Evolutionary conservation across 495 filamentous ascomycete genomes (phyloP), one percentile per base, ranked within the genome.

Genomic region (Xylona heveae): DNA sequence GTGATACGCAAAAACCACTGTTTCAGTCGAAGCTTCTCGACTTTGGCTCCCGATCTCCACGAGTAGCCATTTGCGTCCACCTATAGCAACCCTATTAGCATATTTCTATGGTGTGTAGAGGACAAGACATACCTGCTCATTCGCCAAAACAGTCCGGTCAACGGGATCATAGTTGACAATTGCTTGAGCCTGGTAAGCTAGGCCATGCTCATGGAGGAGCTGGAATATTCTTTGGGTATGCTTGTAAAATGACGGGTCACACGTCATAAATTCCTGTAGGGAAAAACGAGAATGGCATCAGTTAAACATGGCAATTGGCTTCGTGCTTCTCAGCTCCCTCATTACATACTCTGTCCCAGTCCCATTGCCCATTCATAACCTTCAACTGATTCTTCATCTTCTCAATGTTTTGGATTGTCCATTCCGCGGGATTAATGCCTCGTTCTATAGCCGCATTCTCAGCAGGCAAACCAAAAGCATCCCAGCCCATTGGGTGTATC

Each of bases 381-480:
- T 54, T 51, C 35, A 92, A 49, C 55, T 90, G 82, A 45, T 66
- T 61, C 58, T 83, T 88, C 82, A 92, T 92, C 37, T 57, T 66
- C 7, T 54, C 51, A 32, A 92, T 90, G 48, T 92, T 92, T 29
- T 59, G 47, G 43, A 58, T 61, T 13, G 82, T 92, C 82, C 82
- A 92, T 0, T 53, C 55, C 8, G 66, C 73, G 5, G 82, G 79
- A 50, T 80, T 64, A 37, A 85, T 58, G 22, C 78, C 77, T 31
- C 74, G 57, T 53, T 90, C 79, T 37, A 91, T 84, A n/a, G 82
- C 82, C 12, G 82, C 82, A 54, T 92, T 92, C 54, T 92, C 82
- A 22, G 82, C 82, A 6, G 82, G 82, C 25, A 92, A 55, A 2
- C 82, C 82, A 47, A 92, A 90, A 13, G 78, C 80, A 59, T 92